A percentile compares a stretch with the other conserved stretches of the same genome.
phyloP scores from a whole-genome alignment of 192 early-diverging fungal species.

The Podila horticola region DNA sequence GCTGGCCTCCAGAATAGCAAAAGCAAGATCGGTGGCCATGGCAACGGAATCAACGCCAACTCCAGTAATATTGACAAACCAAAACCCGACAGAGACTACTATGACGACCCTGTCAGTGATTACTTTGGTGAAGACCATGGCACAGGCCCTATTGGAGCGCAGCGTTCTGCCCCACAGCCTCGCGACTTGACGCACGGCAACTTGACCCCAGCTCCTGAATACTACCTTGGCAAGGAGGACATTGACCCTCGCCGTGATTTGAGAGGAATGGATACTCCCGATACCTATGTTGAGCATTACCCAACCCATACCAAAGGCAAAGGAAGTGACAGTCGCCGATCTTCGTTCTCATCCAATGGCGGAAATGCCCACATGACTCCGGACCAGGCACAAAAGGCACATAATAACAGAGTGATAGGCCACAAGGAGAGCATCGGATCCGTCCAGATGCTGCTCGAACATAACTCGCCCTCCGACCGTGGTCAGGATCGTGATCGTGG shows the following conservation, averaged over 20 bases:
- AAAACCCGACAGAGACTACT: conserved; percentile 11
- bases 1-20: conserved; percentile 14
- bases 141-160: conserved; percentile 16
- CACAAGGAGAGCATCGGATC: conserved; percentile 44
- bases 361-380: conserved; percentile 21
- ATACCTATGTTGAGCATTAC: neutral
- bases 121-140: conserved; percentile 19
- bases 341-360: conserved; percentile 17
- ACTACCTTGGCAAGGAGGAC: conserved; percentile 48
- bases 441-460: conserved; percentile 17
- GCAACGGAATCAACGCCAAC: neutral
- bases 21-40: neutral
- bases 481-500: neutral
- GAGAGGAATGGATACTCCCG: neutral
- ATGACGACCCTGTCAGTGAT: conserved; percentile 16
- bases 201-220: conserved; percentile 36
- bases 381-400: conserved; percentile 33
- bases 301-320: neutral
- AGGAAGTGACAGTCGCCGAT: conserved; percentile 8
- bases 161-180: conserved; percentile 22
- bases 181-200: conserved; percentile 33
- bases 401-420: conserved; percentile 34
- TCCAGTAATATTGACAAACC: neutral
- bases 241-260: conserved; percentile 45
- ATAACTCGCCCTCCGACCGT: neutral